Conservation (phyloP, 305 asterid species). For the Fraxinus paxiana region DNA sequence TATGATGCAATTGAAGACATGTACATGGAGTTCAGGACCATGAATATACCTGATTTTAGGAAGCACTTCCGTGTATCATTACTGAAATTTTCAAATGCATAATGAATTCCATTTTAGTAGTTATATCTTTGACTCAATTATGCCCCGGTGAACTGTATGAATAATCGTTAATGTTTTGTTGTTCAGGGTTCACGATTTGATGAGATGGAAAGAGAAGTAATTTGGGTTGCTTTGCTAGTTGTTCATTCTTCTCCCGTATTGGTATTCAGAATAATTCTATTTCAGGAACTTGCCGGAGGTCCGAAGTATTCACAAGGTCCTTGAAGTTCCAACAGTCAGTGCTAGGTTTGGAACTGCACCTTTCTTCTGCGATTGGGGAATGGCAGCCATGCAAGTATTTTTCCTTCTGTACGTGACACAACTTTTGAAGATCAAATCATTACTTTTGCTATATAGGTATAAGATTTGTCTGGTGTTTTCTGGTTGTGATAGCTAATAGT, state of each 20-base stretch:
- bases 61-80: neutral
- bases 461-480: neutral
- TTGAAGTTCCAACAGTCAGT: constrained; percentile 55
- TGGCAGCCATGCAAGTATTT: constrained; percentile 48
- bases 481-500: neutral
- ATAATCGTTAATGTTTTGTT: neutral
- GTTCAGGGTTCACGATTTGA: neutral
- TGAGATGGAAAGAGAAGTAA: neutral
- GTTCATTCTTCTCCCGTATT: neutral
- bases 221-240: neutral
- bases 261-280: neutral
- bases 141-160: neutral
- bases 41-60: neutral
- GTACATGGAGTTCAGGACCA: neutral
- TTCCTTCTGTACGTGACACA: constrained; percentile 42
- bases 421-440: constrained; percentile 8
- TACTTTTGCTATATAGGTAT: neutral
- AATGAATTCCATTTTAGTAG: neutral
- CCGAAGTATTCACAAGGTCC: constrained; percentile 48
- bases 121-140: neutral
- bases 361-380: constrained; percentile 66
- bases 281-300: constrained; percentile 60
- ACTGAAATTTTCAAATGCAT: neutral
- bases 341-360: constrained; percentile 65
- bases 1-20: neutral